Conservation (phyloP, 768 basidiomycete species). For the Rhizopogon vesiculosus region DNA sequence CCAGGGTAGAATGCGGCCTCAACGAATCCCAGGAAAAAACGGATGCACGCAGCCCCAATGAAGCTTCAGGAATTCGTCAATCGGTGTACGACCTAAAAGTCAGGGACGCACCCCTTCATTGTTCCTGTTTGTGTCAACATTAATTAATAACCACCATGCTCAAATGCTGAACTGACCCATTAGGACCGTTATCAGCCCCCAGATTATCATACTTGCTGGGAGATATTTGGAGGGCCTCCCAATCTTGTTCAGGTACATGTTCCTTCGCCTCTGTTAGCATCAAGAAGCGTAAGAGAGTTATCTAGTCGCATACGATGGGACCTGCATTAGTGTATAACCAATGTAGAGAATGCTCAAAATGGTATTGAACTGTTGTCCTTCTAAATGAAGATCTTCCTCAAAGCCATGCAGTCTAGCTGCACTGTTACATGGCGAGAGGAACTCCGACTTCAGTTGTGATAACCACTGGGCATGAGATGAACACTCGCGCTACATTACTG, state of each 20-base stretch:
- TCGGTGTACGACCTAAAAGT: not conserved
- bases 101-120: slow-evolving; percentile 29
- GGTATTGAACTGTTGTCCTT: slow-evolving; percentile 60
- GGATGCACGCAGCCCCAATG: no score
- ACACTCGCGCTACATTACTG: slow-evolving; percentile 59
- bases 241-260: slow-evolving; percentile 64
- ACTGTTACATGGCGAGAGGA: slow-evolving; percentile 31
- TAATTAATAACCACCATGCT: no score
- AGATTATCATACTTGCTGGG: slow-evolving; percentile 61
- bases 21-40: no score
- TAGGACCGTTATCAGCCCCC: slow-evolving; percentile 58
- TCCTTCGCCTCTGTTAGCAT: slow-evolving; percentile 34
- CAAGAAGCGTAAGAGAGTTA: not conserved
- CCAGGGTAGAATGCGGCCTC: no score
- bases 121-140: slow-evolving; percentile 32
- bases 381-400: slow-evolving; percentile 54
- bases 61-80: no score
- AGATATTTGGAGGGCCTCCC: slow-evolving; percentile 69
- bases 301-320: slow-evolving; percentile 54
- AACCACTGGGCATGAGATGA: not conserved
- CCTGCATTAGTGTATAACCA: slow-evolving; percentile 76
- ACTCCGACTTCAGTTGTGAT: not conserved
- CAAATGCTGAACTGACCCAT: slow-evolving; percentile 35
- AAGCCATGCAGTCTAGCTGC: slow-evolving; percentile 72
- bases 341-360: slow-evolving; percentile 65